Conservation (phyloP, 1,284 basidiomycete species). For the Cryptococcus sp. region DNA sequence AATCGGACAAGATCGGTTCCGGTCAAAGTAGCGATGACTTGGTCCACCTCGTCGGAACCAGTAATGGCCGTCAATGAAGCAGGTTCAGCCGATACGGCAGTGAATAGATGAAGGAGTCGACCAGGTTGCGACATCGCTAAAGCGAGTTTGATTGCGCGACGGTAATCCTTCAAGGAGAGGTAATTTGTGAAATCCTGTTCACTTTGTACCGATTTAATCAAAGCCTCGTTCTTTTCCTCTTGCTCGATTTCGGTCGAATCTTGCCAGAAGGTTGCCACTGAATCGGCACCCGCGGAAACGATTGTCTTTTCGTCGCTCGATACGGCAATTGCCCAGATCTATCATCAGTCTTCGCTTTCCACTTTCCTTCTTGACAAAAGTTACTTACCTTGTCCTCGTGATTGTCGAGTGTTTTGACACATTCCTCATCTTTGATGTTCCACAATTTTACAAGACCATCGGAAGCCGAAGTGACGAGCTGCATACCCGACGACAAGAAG, state of each 20-base stretch:
- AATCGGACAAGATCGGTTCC: slow-evolving; percentile 73
- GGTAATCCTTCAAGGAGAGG: slow-evolving; percentile 81
- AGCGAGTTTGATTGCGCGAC: slow-evolving; percentile 82
- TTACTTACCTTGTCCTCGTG: slow-evolving; percentile 84
- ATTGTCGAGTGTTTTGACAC: slow-evolving; percentile 83
- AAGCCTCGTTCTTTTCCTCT: slow-evolving; percentile 63
- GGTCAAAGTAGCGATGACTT: slow-evolving; percentile 68
- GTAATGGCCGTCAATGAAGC: slow-evolving; percentile 46
- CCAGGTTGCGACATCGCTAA: slow-evolving; percentile 90
- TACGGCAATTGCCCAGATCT: slow-evolving; percentile 87
- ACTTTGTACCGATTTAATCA: slow-evolving; percentile 69
- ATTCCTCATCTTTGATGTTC: slow-evolving; percentile 86
- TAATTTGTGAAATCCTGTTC: slow-evolving; percentile 96
- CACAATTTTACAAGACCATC: slow-evolving; percentile 96
- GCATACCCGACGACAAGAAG: slow-evolving; percentile 77
- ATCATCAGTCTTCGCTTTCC: slow-evolving; percentile 1
- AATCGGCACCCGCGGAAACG: slow-evolving; percentile 91
- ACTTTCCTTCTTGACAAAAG: too few species aligned
- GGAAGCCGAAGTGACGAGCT: slow-evolving; percentile 81
- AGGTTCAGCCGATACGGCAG: slow-evolving; percentile 51
- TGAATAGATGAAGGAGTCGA: slow-evolving; percentile 76
- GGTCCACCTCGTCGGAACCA: slow-evolving; percentile 68
- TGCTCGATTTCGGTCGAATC: slow-evolving; percentile 79
- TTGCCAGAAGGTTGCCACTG: slow-evolving; percentile 87
- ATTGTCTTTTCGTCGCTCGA: slow-evolving; percentile 72